Evolutionary conservation across 1,284 basidiomycete genomes (phyloP).

Genomic region (Tetrapyrgos nigripes): DNA sequence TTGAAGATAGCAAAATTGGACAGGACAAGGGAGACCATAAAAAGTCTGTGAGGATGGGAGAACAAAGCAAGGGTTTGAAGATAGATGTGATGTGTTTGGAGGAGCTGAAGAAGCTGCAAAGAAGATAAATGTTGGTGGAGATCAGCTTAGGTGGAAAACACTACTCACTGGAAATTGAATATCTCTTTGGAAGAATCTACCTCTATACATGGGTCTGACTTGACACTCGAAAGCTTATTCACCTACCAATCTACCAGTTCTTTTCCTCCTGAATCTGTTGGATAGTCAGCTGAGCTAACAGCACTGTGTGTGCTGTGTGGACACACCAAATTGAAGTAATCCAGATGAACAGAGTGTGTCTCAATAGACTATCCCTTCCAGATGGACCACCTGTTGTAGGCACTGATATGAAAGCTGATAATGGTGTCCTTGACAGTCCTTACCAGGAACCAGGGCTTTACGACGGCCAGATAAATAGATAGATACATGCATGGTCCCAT

Average conservation of each 20-base stretch:
- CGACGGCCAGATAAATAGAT: no score
- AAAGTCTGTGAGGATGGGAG: constrained; percentile 55
- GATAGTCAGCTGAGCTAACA: constrained; percentile 47
- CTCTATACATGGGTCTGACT: constrained; percentile 52
- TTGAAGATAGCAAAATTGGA: constrained; percentile 57
- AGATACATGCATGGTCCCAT: no score
- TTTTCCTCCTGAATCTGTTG: constrained; percentile 37
- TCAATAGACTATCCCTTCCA: constrained; percentile 24
- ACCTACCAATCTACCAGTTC: constrained; percentile 59
- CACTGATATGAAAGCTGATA: constrained; percentile 67
- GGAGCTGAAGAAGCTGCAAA: constrained; percentile 59
- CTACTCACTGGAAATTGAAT: constrained; percentile 56
- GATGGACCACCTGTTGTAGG: constrained; percentile 59
- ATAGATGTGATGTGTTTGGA: constrained; percentile 52
- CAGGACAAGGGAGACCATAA: constrained; percentile 66
- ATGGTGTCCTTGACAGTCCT: constrained; percentile 62
- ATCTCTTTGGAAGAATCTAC: constrained; percentile 48
- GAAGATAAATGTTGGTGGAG: neutral
- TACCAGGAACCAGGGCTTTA: no score
- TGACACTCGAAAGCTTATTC: constrained; percentile 41
- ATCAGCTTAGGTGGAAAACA: neutral
- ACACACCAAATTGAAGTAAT: constrained; percentile 49
- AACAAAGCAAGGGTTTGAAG: constrained; percentile 53
- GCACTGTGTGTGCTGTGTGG: constrained; percentile 37
- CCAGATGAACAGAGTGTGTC: constrained; percentile 41